Evolutionary conservation across 164 flowering plant genomes (phyloP).

Genomic region (Magnolia kwangsiensis): DNA sequence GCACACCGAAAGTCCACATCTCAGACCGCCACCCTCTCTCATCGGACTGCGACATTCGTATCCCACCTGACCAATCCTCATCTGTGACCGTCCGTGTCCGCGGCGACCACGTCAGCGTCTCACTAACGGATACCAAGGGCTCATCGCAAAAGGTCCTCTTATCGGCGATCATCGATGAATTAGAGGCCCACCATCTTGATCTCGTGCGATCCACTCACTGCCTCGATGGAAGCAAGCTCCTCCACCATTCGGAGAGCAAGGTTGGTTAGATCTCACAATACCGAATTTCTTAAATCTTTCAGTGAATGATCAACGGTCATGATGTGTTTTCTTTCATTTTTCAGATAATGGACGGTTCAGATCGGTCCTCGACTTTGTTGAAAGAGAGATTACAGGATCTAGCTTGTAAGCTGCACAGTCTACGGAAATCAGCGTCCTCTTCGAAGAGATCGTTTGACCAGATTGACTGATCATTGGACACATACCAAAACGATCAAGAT

Average conservation of each 20-base stretch:
- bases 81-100: constrained; percentile 27
- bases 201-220: constrained; percentile 27
- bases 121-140: constrained; percentile 21
- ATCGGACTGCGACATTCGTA: constrained; percentile 26
- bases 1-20: constrained; percentile 1
- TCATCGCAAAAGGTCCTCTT: constrained; percentile 12
- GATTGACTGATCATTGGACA: constrained; percentile 7
- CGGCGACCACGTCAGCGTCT: constrained; percentile 30
- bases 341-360: constrained; percentile 29
- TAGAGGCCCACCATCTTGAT: constrained; percentile 24
- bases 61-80: constrained; percentile 21
- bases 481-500: no score
- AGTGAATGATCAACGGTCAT: no score
- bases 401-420: constrained; percentile 22
- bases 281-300: background rate
- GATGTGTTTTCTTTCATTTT: background rate
- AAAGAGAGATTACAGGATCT: constrained; percentile 26
- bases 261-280: constrained; percentile 4
- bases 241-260: constrained; percentile 34
- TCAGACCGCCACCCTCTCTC: constrained; percentile 7
- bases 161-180: constrained; percentile 23
- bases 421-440: constrained; percentile 20
- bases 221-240: constrained; percentile 28
- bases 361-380: constrained; percentile 20
- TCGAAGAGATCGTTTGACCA: constrained; percentile 27